Evolutionary conservation across 768 basidiomycete genomes (phyloP).

Genomic region (Pleurotus eryngii): DNA sequence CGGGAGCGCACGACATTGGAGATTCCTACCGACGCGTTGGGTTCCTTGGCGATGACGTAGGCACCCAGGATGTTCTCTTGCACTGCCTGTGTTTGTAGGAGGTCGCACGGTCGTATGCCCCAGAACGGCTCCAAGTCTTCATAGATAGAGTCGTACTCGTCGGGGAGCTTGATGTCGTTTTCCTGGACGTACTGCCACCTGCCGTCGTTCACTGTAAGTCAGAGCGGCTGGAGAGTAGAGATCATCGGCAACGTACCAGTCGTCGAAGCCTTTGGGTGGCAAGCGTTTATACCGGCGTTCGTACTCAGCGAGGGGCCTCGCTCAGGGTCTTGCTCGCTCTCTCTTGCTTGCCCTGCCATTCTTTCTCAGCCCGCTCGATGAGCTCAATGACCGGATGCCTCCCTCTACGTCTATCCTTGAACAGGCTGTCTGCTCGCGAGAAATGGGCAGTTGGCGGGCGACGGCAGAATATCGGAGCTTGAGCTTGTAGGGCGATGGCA

Average conservation of each 20-base stretch:
- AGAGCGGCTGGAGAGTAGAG: conserved; percentile 21
- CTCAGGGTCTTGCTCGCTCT: conserved; percentile 73
- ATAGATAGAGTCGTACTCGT: conserved; percentile 78
- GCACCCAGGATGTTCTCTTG: conserved; percentile 36
- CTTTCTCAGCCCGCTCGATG: conserved; percentile 65
- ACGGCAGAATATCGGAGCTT: not conserved
- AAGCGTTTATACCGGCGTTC: conserved; percentile 64
- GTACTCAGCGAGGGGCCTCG: conserved; percentile 78
- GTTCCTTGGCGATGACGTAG: conserved; percentile 37
- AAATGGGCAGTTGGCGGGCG: conserved; percentile 22
- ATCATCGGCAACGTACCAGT: conserved; percentile 58
- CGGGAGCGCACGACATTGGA: conserved; percentile 17
- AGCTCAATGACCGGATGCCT: conserved; percentile 79
- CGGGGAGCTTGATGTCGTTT: conserved; percentile 69
- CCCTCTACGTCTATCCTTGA: conserved; percentile 36
- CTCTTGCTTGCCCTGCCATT: conserved; percentile 57
- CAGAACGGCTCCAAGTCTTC: conserved; percentile 81
- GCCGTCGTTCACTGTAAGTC: not conserved
- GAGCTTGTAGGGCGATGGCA: not conserved
- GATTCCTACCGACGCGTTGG: conserved; percentile 16
- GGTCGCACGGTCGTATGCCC: conserved; percentile 45
- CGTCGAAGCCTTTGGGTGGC: conserved; percentile 84
- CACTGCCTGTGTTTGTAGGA: conserved; percentile 30
- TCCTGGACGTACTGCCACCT: conserved; percentile 52
- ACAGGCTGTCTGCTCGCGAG: conserved; percentile 35